Percentiles rank a stretch among this genome's conserved stretches.
Conservation (phyloP, 2,329 filamentous ascomycete genomes). For the Claviceps capensis region DNA sequence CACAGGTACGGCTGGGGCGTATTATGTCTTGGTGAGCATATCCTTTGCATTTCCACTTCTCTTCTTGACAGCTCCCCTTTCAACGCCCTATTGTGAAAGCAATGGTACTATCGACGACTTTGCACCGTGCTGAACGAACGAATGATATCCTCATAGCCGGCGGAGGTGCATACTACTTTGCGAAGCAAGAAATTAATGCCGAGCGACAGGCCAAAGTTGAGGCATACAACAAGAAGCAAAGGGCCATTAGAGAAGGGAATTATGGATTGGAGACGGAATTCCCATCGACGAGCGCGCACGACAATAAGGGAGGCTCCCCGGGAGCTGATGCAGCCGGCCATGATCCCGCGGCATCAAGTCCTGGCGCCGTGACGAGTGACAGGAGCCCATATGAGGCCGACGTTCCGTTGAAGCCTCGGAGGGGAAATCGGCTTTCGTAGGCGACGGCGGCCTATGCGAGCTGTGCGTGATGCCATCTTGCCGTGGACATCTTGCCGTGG, state of each 20-base stretch:
- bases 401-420: slow-evolving; percentile 60
- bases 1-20: slow-evolving; percentile 85
- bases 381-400: slow-evolving; percentile 85
- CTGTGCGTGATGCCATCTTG: not conserved
- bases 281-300: slow-evolving; percentile 18
- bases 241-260: slow-evolving; percentile 41
- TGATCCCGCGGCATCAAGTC: slow-evolving; percentile 77
- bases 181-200: slow-evolving; percentile 86
- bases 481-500: no score
- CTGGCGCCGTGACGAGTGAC: slow-evolving; percentile 59
- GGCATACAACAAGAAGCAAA: slow-evolving; percentile 52
- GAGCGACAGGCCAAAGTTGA: slow-evolving; percentile 64
- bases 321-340: slow-evolving; percentile 43
- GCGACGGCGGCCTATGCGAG: not conserved
- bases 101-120: no score
- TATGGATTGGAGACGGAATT: slow-evolving; percentile 24
- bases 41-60: not conserved
- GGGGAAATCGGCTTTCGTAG: slow-evolving; percentile 73
- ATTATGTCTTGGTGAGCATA: slow-evolving; percentile 60
- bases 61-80: not conserved
- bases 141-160: slow-evolving; percentile 44
- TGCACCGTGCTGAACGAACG: not conserved
- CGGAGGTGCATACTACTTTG: slow-evolving; percentile 87
- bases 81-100: no score
- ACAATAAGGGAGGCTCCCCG: slow-evolving; percentile 32